Evolutionary conservation across 2,329 filamentous ascomycete genomes (phyloP).

Genomic region (Talaromyces islandicus): DNA sequence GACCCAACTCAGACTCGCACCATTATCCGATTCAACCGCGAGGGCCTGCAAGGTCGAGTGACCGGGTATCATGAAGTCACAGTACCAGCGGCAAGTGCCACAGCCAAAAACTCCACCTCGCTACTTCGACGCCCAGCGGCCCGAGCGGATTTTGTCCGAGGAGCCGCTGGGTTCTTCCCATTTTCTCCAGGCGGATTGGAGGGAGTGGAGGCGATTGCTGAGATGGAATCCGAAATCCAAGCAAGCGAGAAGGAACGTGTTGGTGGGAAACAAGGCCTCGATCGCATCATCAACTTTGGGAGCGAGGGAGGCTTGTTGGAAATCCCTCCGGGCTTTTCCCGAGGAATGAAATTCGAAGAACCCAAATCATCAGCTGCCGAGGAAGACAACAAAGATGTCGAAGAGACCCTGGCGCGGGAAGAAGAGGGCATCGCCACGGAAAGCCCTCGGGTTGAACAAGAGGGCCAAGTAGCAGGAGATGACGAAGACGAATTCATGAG

Average conservation of each 20-base stretch:
- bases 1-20: constrained; percentile 89
- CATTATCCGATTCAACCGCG: constrained; percentile 85
- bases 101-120: constrained; percentile 92
- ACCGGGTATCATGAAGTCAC: constrained; percentile 94
- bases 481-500: constrained; percentile 21
- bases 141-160: constrained; percentile 84
- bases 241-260: constrained; percentile 41
- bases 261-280: constrained; percentile 51
- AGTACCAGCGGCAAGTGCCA: constrained; percentile 79
- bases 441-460: constrained; percentile 37
- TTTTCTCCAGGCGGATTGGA: constrained; percentile 90
- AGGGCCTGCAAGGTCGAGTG: constrained; percentile 86
- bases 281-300: constrained; percentile 78
- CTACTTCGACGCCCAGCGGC: constrained; percentile 78
- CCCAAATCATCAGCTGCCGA: constrained; percentile 53
- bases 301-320: constrained; percentile 72
- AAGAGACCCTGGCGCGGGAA: constrained; percentile 53
- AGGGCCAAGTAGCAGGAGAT: constrained; percentile 26
- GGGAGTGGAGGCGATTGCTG: constrained; percentile 76
- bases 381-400: constrained; percentile 63
- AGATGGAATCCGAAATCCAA: constrained; percentile 68
- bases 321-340: constrained; percentile 71
- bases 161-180: constrained; percentile 87
- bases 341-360: constrained; percentile 68
- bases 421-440: constrained; percentile 40